Conservation (phyloP, 2,329 filamentous ascomycete genomes). For the Tothia fuscella region DNA sequence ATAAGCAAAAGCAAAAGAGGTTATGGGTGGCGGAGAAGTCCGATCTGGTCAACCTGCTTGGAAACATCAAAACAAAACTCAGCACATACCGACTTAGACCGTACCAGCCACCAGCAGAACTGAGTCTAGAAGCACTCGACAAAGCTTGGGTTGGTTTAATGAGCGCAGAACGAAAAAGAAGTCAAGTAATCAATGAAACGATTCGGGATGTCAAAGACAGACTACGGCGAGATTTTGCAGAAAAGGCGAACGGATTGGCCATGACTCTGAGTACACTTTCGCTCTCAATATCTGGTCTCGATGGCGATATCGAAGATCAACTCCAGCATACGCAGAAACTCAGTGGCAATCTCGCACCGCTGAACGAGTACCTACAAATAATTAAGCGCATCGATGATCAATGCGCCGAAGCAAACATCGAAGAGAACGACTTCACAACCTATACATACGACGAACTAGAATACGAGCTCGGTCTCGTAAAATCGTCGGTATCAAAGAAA, state of each 20-base stretch:
- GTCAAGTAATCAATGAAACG: slow-evolving; percentile 93
- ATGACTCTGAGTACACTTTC: slow-evolving; percentile 91
- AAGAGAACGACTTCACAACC: slow-evolving; percentile 99
- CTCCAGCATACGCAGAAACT: slow-evolving; percentile 75
- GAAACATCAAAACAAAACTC: slow-evolving; percentile 98
- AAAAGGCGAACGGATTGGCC: slow-evolving; percentile 97
- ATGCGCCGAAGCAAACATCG: slow-evolving; percentile 92
- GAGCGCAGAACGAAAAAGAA: slow-evolving; percentile 73
- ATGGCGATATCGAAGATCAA: slow-evolving; percentile 94
- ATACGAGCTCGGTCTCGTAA: slow-evolving; percentile 87
- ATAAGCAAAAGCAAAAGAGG: slow-evolving; percentile 83
- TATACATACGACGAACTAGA: slow-evolving; percentile 94
- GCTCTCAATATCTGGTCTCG: slow-evolving; percentile 87
- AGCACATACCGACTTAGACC: slow-evolving; percentile 85
- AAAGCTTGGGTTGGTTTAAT: slow-evolving; percentile 69
- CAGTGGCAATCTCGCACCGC: slow-evolving; percentile 70
- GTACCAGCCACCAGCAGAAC: slow-evolving; percentile 77
- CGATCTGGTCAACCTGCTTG: slow-evolving; percentile 80
- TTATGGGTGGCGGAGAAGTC: slow-evolving; percentile 98
- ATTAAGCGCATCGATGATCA: slow-evolving; percentile 79
- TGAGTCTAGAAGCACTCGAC: slow-evolving; percentile 74
- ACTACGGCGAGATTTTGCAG: slow-evolving; percentile 81
- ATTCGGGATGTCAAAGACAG: slow-evolving; percentile 98
- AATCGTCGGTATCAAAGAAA: slow-evolving; percentile 89
- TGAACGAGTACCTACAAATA: slow-evolving; percentile 83